Base-by-base conservation (phyloP, 257 asterid genomes). In the Handroanthus guayacan region DNA sequence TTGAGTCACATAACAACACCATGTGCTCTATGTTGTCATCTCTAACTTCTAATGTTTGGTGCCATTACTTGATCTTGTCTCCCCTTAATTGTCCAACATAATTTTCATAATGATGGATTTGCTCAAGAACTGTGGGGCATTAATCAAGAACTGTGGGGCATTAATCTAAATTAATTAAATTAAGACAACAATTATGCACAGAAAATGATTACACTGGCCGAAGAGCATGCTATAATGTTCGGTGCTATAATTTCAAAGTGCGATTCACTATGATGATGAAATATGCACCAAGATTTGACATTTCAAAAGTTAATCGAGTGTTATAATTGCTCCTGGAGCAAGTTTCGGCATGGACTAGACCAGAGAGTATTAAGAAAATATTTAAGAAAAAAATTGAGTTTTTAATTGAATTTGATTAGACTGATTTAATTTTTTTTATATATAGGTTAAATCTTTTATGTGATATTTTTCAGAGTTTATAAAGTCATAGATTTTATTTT, bases 211-310 rank as follows among this genome's bases (percentile, higher is more conserved):
- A 61, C 56, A 61, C 17, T 50, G 16, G 25, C 36, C 57, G 17
- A 61, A 69, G 55, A 76, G 36, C 69, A 57, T 44, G 69, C 52
- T 47, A 4, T 57, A 58, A 63, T 68, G 75, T 61, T 48, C 9
- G 65, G 57, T 60, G 67, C 3, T 6, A 69, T 69, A 16, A 77
- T 77, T 77, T 65, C 70, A 61, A 58, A 34, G 57, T 52, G 55
- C 16, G 67, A 52, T 70, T 50, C 72, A 50, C 65, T 38, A 14
- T 70, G 50, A 77, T 77, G 67, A 77, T 62, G 38, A 69, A 58
- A 31, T 68, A 13, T 56, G 45, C 63, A 76, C 80, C 70, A 14
- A 57, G 67, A 56, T 20, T 75, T 67, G 68, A 56, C 75, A 75
- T 43, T 54, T 5, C 37, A 13, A 52, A 75, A 75, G 58, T 55